phyloP scores from a whole-genome alignment of 352 stramenopile species.

The Globisporangium barbulae region DNA sequence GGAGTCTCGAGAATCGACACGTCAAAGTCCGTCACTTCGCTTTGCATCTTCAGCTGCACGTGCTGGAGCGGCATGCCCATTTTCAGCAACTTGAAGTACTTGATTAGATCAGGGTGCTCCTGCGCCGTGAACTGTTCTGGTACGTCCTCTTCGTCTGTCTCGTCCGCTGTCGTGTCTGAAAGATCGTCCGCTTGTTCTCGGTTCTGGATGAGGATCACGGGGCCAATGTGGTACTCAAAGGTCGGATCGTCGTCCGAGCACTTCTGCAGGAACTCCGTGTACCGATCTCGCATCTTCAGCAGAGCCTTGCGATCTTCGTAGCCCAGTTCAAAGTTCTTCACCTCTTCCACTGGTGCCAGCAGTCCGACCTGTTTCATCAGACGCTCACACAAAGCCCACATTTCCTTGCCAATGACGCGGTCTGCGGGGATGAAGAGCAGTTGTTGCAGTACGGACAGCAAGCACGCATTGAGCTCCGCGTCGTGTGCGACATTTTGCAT shows the following conservation, averaged over 20 bases:
- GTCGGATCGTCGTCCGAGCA: slow-evolving; percentile 66
- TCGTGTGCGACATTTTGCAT: slow-evolving; percentile 55
- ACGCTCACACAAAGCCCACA: slow-evolving; percentile 79
- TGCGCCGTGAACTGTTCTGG: slow-evolving; percentile 33
- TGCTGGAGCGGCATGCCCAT: slow-evolving; percentile 76
- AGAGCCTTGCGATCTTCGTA: slow-evolving; percentile 83
- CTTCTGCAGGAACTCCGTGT: slow-evolving; percentile 70
- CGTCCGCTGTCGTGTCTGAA: slow-evolving; percentile 55
- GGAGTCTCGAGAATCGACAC: slow-evolving; percentile 61
- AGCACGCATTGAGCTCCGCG: slow-evolving; percentile 56
- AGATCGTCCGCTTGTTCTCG: slow-evolving; percentile 56
- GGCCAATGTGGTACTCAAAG: slow-evolving; percentile 64
- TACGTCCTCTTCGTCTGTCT: slow-evolving; percentile 61
- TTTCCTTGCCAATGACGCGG: slow-evolving; percentile 81
- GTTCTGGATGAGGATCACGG: slow-evolving; percentile 78
- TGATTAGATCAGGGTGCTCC: slow-evolving; percentile 65
- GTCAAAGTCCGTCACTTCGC: slow-evolving; percentile 53
- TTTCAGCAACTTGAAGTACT: slow-evolving; percentile 82
- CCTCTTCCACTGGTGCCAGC: slow-evolving; percentile 75
- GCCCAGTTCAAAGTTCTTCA: slow-evolving; percentile 70
- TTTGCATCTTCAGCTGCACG: slow-evolving; percentile 67
- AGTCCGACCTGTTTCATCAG: slow-evolving; percentile 78
- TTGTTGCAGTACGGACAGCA: slow-evolving; percentile 80
- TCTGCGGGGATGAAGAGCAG: slow-evolving; percentile 84
- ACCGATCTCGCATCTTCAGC: slow-evolving; percentile 69